These are phyloP conservation scores for Mycena haematopus DNA, from an alignment of 768 basidiomycete genomes.

Conservation along the genomic window DNA sequence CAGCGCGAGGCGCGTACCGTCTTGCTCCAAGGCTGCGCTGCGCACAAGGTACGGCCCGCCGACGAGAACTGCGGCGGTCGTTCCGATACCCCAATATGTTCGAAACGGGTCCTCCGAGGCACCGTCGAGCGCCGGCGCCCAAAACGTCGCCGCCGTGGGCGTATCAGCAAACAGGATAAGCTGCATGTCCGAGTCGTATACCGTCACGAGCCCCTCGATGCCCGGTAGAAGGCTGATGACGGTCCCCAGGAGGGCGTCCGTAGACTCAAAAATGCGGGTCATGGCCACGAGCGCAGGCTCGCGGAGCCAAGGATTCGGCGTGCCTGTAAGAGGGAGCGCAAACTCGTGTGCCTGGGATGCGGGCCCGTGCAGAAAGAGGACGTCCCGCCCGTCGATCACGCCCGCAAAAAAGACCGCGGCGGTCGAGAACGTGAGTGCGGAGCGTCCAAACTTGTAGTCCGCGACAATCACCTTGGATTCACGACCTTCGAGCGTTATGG, in stretches of 20 bases:
- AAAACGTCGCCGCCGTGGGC: conserved; percentile 73
- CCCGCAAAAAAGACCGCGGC: conserved; percentile 75
- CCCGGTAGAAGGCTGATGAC: conserved; percentile 64
- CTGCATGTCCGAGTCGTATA: conserved; percentile 72
- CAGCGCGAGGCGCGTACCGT: conserved; percentile 60
- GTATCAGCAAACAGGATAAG: conserved; percentile 74
- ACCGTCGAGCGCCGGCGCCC: conserved; percentile 69
- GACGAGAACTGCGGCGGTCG: conserved; percentile 71
- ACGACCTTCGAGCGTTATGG: conserved; percentile 69
- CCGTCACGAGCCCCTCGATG: conserved; percentile 60
- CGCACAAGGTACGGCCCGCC: conserved; percentile 73
- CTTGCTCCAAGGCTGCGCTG: conserved; percentile 48
- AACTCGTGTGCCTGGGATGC: conserved; percentile 60
- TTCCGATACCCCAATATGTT: conserved; percentile 76
- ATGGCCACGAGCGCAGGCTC: conserved; percentile 30
- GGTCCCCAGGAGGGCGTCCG: conserved; percentile 38
- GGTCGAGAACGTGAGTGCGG: conserved; percentile 70
- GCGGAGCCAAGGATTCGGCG: conserved; percentile 42
- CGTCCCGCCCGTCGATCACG: conserved; percentile 61
- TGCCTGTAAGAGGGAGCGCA: conserved; percentile 54
- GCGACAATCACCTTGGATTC: conserved; percentile 78
- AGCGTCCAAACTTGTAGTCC: conserved; percentile 77
- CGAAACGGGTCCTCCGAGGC: conserved; percentile 43
- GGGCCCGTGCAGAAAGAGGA: conserved; percentile 69
- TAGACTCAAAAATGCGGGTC: conserved; percentile 37